Percentiles rank a stretch among this genome's conserved stretches.
phyloP scores from a whole-genome alignment of 257 asterid species.

The Pogostemon cablin region DNA sequence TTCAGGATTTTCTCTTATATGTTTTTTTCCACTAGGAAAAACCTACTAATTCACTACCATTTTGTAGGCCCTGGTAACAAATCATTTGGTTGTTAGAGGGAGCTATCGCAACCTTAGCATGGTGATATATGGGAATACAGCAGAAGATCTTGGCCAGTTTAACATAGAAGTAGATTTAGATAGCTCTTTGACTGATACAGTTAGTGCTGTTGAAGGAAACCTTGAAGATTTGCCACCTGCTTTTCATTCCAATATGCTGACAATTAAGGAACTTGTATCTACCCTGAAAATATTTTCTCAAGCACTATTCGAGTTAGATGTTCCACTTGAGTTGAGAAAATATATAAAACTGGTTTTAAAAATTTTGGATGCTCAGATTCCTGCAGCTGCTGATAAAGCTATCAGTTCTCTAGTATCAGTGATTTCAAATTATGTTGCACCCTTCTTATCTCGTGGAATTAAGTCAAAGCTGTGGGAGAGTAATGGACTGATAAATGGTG shows the following conservation, averaged over 20 bases:
- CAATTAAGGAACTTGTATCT: conserved; percentile 68
- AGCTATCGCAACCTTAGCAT: conserved; percentile 95
- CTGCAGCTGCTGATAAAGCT: conserved; percentile 52
- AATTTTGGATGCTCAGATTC: conserved; percentile 57
- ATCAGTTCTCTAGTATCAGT: conserved; percentile 60
- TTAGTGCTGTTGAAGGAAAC: conserved; percentile 76
- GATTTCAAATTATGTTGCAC: conserved; percentile 51
- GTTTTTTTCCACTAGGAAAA: neutral
- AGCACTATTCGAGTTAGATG: conserved; percentile 47
- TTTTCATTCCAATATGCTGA: conserved; percentile 58
- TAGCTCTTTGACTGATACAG: conserved; percentile 76
- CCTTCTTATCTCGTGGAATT: conserved; percentile 38
- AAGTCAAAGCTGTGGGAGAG: conserved; percentile 39
- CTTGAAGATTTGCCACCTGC: conserved; percentile 95
- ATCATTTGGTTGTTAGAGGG: conserved; percentile 94
- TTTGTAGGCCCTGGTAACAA: conserved; percentile 82
- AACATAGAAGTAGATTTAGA: conserved; percentile 92
- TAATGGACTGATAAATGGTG: conserved; percentile 30
- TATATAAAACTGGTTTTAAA: conserved; percentile 52
- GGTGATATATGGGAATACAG: conserved; percentile 93
- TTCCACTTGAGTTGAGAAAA: conserved; percentile 65
- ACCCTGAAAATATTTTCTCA: conserved; percentile 64
- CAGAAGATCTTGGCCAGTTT: conserved; percentile 94
- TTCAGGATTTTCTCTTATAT: conserved; percentile 11
- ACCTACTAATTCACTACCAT: conserved; percentile 34